A percentile compares a stretch with the other conserved stretches of the same genome.
Evolutionary conservation across 805 yeast species (phyloP).

Genomic region (Yarrowia alimentaria): DNA sequence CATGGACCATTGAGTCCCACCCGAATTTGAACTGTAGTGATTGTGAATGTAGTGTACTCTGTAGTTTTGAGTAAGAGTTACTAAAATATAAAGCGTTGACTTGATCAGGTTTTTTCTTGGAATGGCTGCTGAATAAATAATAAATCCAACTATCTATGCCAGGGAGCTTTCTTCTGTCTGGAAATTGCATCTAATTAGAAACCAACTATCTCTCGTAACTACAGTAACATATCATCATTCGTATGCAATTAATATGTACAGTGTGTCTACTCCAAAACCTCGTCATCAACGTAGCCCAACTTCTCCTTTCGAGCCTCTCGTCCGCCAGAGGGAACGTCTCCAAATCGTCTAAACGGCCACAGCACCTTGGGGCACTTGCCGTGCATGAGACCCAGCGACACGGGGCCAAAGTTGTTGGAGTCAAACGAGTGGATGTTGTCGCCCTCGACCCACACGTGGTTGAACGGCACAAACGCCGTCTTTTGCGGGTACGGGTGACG

Average conservation of each 20-base stretch:
- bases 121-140: no score
- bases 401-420: slow-evolving; percentile 84
- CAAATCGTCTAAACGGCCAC: slow-evolving; percentile 66
- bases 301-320: slow-evolving; percentile 46
- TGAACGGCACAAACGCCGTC: slow-evolving; percentile 63
- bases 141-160: no score
- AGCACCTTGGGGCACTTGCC: slow-evolving; percentile 71
- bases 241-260: neutral
- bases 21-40: no score
- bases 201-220: no score
- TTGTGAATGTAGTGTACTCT: no score
- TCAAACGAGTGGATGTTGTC: slow-evolving; percentile 79
- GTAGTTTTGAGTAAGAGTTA: no score
- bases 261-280: neutral
- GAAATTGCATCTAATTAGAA: no score
- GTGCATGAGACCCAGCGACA: slow-evolving; percentile 72
- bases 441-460: slow-evolving; percentile 94
- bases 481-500: slow-evolving; percentile 63
- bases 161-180: no score
- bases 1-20: no score
- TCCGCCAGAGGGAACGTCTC: slow-evolving; percentile 52
- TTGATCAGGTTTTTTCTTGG: no score
- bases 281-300: slow-evolving; percentile 17
- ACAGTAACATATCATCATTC: neutral
- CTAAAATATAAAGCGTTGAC: no score